A percentile compares a stretch with the other conserved stretches of the same genome.
Evolutionary conservation across 2,329 filamentous ascomycete species (phyloP).

Genomic region (Ophiostoma ips): DNA sequence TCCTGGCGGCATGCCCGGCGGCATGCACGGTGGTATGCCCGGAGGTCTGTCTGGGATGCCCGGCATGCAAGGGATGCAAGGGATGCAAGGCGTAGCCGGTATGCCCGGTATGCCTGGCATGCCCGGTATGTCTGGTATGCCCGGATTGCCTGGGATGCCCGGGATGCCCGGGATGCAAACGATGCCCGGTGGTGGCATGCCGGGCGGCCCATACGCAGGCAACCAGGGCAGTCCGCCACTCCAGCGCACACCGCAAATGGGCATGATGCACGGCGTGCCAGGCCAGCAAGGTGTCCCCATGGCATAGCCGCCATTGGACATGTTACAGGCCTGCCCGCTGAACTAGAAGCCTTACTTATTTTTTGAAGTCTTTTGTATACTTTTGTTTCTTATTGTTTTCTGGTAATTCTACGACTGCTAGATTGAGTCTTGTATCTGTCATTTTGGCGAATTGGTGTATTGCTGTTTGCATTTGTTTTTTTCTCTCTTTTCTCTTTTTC

Average conservation of each 20-base stretch:
- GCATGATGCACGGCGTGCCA: conserved; percentile 15
- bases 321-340: no score
- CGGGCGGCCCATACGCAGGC: conserved; percentile 1
- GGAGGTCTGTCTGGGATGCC: neutral
- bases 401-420: no score
- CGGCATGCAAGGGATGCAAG: neutral
- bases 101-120: neutral
- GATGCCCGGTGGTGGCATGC: neutral
- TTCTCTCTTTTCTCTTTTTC: no score
- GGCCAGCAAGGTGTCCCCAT: conserved; percentile 11
- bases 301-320: no score
- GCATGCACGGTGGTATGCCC: neutral
- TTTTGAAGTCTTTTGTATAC: no score
- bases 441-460: no score
- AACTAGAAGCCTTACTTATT: no score
- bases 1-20: neutral
- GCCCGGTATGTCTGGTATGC: neutral
- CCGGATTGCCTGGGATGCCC: neutral
- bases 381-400: no score
- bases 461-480: no score
- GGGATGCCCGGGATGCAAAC: neutral
- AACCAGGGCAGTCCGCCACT: conserved; percentile 18
- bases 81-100: neutral
- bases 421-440: no score
- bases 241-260: conserved; percentile 21